Conservation (phyloP, 1,139 yeast genomes). For the Scheffersomyces stambukii region DNA sequence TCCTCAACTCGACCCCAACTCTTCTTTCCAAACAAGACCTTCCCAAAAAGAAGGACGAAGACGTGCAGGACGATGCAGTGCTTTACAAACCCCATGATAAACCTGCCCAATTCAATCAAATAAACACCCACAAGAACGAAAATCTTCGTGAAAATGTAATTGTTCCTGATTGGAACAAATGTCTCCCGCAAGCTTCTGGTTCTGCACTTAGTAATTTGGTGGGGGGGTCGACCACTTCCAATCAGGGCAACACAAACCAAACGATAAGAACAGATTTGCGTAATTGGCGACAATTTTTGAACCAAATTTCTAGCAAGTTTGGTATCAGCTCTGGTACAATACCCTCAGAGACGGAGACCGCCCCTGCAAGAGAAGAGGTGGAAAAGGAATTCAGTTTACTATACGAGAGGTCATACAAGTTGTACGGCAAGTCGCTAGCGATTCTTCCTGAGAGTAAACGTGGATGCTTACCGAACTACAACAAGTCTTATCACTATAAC, state of each 20-base stretch:
- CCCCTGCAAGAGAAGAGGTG: conserved; percentile 16
- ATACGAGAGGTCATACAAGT: conserved; percentile 36
- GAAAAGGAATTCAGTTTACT: conserved; percentile 35
- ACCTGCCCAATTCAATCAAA: conserved; percentile 38
- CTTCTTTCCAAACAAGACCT: conserved; percentile 18
- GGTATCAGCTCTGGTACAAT: conserved; percentile 35
- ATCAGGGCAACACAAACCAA: conserved; percentile 14
- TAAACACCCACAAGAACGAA: conserved; percentile 45
- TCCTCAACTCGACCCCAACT: conserved; percentile 31
- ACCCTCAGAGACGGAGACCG: conserved; percentile 9
- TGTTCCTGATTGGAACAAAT: conserved; percentile 42
- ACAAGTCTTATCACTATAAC: conserved; percentile 21
- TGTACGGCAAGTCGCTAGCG: conserved; percentile 39
- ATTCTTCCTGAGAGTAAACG: conserved; percentile 35
- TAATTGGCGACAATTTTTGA: conserved; percentile 36
- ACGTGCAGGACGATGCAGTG: conserved; percentile 39
- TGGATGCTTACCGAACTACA: conserved; percentile 43
- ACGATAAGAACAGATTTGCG: conserved; percentile 21
- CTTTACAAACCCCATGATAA: conserved; percentile 44
- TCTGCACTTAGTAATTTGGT: conserved; percentile 6
- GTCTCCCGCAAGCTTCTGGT: conserved; percentile 30
- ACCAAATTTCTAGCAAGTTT: conserved; percentile 32
- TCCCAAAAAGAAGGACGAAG: conserved; percentile 27
- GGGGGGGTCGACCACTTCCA: conserved; percentile 23
- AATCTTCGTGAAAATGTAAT: conserved; percentile 38